Evolutionary conservation across 2,329 filamentous ascomycete genomes (phyloP).

Genomic region (Sporothrix brasiliensis): DNA sequence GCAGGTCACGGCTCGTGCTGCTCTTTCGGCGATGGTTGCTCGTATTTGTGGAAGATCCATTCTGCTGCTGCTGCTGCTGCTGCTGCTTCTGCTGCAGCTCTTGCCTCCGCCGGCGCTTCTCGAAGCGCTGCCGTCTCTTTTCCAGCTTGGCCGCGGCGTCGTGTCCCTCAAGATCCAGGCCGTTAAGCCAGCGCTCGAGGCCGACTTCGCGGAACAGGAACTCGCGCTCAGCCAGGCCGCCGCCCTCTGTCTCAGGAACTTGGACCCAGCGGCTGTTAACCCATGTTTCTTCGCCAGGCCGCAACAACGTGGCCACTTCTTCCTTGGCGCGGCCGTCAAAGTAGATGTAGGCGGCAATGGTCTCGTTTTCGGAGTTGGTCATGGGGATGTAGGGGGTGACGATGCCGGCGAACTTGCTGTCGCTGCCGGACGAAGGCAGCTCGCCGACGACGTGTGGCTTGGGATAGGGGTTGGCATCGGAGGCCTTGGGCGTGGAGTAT

Average conservation of each 20-base stretch:
- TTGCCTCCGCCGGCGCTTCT: constrained; percentile 67
- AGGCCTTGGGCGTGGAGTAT: constrained; percentile 86
- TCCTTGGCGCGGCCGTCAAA: constrained; percentile 95
- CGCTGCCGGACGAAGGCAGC: constrained; percentile 49
- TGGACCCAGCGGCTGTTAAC: constrained; percentile 98
- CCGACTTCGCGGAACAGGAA: constrained; percentile 97
- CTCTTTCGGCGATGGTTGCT: constrained; percentile 43
- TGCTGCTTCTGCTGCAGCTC: constrained; percentile 44
- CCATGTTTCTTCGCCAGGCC: constrained; percentile 96
- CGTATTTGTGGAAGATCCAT: constrained; percentile 36
- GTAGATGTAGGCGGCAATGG: constrained; percentile 95
- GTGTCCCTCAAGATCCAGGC: constrained; percentile 89
- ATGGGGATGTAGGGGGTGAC: constrained; percentile 87
- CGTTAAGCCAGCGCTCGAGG: constrained; percentile 93
- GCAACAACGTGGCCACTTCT: constrained; percentile 89
- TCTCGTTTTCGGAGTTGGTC: constrained; percentile 92
- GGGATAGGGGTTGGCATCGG: constrained; percentile 74
- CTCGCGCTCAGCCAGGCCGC: constrained; percentile 91
- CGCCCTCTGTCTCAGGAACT: constrained; percentile 85
- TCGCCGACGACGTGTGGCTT: constrained; percentile 61
- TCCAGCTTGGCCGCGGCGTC: constrained; percentile 89
- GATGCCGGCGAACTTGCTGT: constrained; percentile 54
- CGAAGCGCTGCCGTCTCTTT: constrained; percentile 80
- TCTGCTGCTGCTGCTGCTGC: constrained; percentile 41
- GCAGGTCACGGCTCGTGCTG: constrained; percentile 58